These are phyloP conservation scores for Mangifera indica DNA, from an alignment of 345 rosid genomes.

Conservation along the genomic window DNA sequence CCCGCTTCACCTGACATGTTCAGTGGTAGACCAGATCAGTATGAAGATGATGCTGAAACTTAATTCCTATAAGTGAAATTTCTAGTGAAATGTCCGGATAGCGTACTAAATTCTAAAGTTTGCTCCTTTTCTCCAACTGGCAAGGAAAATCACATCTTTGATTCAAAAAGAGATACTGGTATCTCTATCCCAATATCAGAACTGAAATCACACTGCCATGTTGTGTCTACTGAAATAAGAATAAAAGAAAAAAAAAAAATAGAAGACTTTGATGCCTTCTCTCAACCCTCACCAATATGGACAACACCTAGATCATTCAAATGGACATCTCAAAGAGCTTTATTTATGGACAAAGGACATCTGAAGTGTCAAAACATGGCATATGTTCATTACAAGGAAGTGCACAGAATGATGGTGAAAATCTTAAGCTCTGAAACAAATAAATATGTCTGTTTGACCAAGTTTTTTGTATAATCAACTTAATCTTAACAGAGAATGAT, in stretches of 20 bases:
- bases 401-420: conserved; percentile 40
- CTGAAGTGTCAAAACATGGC: conserved; percentile 20
- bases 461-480: conserved; percentile 6
- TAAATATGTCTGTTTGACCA: conserved; percentile 6
- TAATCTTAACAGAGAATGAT: background rate
- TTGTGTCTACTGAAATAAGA: conserved; percentile 17
- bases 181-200: conserved; percentile 23
- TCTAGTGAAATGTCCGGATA: conserved; percentile 13
- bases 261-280: conserved; percentile 16
- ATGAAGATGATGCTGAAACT: conserved; percentile 19
- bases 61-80: conserved; percentile 16
- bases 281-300: conserved; percentile 15
- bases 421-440: conserved; percentile 13
- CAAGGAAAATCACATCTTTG: conserved; percentile 5
- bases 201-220: conserved; percentile 19
- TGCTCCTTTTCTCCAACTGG: conserved; percentile 20
- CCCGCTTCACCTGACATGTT: conserved; percentile 23
- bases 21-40: conserved; percentile 21
- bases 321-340: conserved; percentile 37
- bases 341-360: conserved; percentile 22
- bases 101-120: background rate
- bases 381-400: conserved; percentile 24
- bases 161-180: conserved; percentile 25
- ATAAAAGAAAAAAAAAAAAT: conserved; percentile 21
- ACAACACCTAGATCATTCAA: conserved; percentile 14